Conservation (phyloP, 1,284 basidiomycete genomes). For the Cutaneotrichosporon dermatis region DNA sequence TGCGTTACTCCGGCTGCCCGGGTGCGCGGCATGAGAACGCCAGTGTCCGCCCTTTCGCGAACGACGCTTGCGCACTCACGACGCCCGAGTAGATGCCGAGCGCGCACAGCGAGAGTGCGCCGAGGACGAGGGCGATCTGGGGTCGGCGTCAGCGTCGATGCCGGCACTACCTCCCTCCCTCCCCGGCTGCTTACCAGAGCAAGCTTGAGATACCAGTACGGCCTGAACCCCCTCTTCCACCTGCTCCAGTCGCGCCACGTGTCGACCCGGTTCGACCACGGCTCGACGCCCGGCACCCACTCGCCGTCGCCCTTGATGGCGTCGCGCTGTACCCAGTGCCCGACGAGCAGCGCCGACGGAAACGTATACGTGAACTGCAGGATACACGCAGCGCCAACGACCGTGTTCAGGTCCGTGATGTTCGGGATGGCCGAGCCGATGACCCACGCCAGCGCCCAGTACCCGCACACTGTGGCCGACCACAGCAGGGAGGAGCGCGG, state of each 20-base stretch:
- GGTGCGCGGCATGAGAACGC: constrained; percentile 20
- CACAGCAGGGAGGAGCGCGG: constrained; percentile 54
- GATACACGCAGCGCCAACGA: constrained; percentile 51
- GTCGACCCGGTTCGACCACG: constrained; percentile 18
- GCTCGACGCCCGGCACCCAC: constrained; percentile 18
- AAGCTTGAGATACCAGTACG: constrained; percentile 20
- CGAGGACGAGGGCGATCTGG: constrained; percentile 8
- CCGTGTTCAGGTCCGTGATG: constrained; percentile 55
- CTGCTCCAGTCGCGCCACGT: constrained; percentile 13
- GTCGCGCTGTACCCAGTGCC: constrained; percentile 22
- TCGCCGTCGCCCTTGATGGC: constrained; percentile 10
- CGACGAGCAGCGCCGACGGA: constrained; percentile 15
- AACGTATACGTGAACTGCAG: constrained; percentile 22
- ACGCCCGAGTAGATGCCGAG: constrained; percentile 20
- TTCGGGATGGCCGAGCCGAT: constrained; percentile 61
- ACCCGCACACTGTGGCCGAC: constrained; percentile 26
- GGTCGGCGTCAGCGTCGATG: background rate
- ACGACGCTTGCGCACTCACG: constrained; percentile 6
- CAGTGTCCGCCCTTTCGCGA: constrained; percentile 4
- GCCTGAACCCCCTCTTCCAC: constrained; percentile 19
- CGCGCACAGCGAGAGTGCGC: constrained; percentile 8
- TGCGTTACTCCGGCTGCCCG: constrained; percentile 11
- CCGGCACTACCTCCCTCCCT: background rate
- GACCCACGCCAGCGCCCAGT: constrained; percentile 54
- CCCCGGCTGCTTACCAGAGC: constrained; percentile 4